Conservation (phyloP, 257 asterid genomes). For the Mentha longifolia region DNA sequence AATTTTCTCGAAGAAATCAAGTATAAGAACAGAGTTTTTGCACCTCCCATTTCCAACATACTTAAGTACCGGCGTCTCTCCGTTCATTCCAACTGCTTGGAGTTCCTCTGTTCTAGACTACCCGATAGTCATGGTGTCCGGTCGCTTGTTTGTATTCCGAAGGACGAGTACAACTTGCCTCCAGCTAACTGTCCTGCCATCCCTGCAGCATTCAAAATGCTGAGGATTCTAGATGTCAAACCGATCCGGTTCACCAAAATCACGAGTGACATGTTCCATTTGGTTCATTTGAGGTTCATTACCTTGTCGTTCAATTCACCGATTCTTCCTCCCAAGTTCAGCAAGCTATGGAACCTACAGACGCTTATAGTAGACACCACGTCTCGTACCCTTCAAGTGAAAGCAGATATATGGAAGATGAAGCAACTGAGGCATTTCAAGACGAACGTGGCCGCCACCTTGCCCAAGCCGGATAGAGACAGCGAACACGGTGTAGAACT, state of each 20-base stretch:
- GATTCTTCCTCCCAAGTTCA: background rate
- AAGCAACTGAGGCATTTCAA: conserved; percentile 9
- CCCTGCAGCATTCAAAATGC: conserved; percentile 8
- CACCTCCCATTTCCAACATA: background rate
- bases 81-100: conserved; percentile 2
- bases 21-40: background rate
- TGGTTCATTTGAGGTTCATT: conserved; percentile 22
- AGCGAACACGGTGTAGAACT: conserved; percentile 4
- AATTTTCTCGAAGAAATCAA: conserved; percentile 22
- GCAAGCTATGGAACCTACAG: conserved; percentile 17
- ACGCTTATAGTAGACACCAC: background rate
- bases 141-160: conserved; percentile 3
- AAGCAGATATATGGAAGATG: conserved; percentile 21
- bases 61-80: conserved; percentile 1
- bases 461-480: background rate
- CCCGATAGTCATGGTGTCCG: conserved; percentile 3
- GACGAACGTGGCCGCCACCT: conserved; percentile 9
- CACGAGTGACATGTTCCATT: background rate
- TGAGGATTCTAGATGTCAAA: conserved; percentile 8
- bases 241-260: conserved; percentile 5
- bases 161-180: background rate
- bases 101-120: background rate
- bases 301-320: background rate
- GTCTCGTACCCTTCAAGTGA: background rate
- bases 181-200: background rate